Evolutionary conservation across 805 yeast genomes (phyloP), one percentile per base, ranked within the genome.

Genomic region (Maudiozyma bulderi): DNA sequence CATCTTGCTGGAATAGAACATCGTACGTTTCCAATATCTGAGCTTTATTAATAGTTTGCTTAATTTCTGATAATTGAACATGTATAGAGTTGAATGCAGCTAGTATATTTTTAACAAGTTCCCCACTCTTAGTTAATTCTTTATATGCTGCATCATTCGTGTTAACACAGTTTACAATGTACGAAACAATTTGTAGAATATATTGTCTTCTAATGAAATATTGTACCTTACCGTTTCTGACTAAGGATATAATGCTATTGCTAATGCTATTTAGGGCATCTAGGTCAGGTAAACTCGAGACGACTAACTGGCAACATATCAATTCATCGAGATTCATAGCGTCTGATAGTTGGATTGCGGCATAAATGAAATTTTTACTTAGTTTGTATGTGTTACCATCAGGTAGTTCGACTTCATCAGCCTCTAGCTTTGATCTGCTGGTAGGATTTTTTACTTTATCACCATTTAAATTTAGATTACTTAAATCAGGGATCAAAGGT

Each of bases 311-410:
- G 1, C 95, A 93, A 1, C 86, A 76, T 2, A 77, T 71, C 31
- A 85, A 47, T 62, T 91, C 97, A 64, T 91, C 95, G 46, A 91
- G 69, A 45, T 85, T 72, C 47, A 91, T 71, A 38, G 80, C 80
- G 53, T 81, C 86, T 0, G 90, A 70, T 14, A 84, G 59, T 28
- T 72, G 70, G 5, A 80, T 70, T 0, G 88, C 75, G 4, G 76
- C 72, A 47, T 79, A 73, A 39, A 84, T 72, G 56, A 88, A 90
- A 38, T 78, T 77, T 44, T 77, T 71, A 59, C 85, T 87, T 33
- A 90, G 64, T 51, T 76, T 76, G 56, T 76, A 82, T 43, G 52
- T 51, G 6, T 54, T 46, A 11, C 74, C 75, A 28, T 82, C 82
- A 15, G 73, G 67, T 33, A 89, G 69, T 8, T 60, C 61, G 6